A percentile compares a stretch with the other conserved stretches of the same genome.
Evolutionary conservation across 225 moss, liverwort and hornwort genomes (phyloP).

Genomic region (Climacium dendroides): DNA sequence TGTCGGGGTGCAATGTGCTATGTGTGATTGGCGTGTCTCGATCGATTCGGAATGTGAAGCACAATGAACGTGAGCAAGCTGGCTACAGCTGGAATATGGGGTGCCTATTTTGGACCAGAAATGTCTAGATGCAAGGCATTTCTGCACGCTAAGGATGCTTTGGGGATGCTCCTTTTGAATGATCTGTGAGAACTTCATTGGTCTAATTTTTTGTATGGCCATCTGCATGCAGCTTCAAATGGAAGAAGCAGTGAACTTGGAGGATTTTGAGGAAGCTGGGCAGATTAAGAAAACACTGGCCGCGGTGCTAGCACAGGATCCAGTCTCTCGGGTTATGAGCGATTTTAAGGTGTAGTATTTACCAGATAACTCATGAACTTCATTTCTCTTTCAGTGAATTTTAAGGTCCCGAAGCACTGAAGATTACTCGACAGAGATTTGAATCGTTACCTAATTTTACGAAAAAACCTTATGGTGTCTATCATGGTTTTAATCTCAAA

Average conservation of each 20-base stretch:
- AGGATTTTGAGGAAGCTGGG: slow-evolving; percentile 78
- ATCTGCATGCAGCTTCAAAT: slow-evolving; percentile 59
- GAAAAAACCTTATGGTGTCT: not conserved
- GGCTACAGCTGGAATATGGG: not conserved
- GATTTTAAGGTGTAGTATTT: slow-evolving; percentile 48
- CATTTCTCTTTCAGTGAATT: not conserved
- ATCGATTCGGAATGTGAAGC: not conserved
- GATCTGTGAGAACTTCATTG: not conserved
- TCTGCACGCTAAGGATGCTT: not conserved
- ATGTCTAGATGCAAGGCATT: not conserved
- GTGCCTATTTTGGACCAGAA: not conserved
- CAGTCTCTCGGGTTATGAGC: slow-evolving; percentile 64
- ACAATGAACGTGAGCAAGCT: not conserved
- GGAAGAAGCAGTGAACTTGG: slow-evolving; percentile 74
- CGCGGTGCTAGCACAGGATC: slow-evolving; percentile 46
- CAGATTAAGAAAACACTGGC: slow-evolving; percentile 55
- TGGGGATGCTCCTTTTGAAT: not conserved
- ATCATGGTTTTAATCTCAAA: not conserved
- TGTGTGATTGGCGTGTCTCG: not conserved
- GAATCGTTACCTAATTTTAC: not conserved
- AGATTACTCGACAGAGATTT: not conserved
- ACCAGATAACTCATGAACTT: not conserved
- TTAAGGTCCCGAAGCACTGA: not conserved
- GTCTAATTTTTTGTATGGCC: not conserved
- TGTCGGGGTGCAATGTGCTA: not conserved